Evolutionary conservation across 2,329 filamentous ascomycete species (phyloP).

Genomic region (Arthrocladium fulminans): DNA sequence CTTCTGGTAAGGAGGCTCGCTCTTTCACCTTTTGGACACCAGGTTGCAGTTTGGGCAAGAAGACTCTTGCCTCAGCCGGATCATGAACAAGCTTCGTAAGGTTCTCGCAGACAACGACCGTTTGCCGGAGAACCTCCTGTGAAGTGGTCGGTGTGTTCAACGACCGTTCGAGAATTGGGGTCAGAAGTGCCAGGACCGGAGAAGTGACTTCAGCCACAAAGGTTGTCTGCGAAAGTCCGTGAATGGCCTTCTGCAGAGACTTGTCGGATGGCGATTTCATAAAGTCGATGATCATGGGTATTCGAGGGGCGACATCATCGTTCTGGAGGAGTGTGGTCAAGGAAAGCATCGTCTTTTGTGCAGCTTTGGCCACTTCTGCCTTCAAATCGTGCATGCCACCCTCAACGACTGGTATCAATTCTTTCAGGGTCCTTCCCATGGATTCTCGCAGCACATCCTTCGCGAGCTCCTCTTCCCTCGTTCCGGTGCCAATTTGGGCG

Average conservation of each 20-base stretch:
- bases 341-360: constrained; percentile 84
- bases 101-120: constrained; percentile 94
- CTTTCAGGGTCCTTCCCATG: constrained; percentile 80
- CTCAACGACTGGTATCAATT: constrained; percentile 84
- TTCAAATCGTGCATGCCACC: constrained; percentile 95
- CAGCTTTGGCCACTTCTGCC: constrained; percentile 71
- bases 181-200: constrained; percentile 86
- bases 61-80: constrained; percentile 86
- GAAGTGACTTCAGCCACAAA: constrained; percentile 95
- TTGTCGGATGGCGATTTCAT: constrained; percentile 90
- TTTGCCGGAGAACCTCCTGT: constrained; percentile 91
- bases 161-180: constrained; percentile 85
- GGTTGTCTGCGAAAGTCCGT: constrained; percentile 93
- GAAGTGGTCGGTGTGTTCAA: constrained; percentile 84
- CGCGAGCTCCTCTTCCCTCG: constrained; percentile 71
- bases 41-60: constrained; percentile 87
- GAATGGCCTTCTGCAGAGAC: constrained; percentile 88
- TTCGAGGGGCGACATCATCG: constrained; percentile 87
- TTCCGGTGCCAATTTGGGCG: constrained; percentile 75
- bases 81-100: constrained; percentile 96
- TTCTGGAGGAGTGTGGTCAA: constrained; percentile 86
- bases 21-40: constrained; percentile 85
- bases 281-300: constrained; percentile 83
- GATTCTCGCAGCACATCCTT: constrained; percentile 85
- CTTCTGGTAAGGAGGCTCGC: constrained; percentile 85